Conservation (phyloP, 345 rosid genomes). For the Arabis hirsuta region DNA sequence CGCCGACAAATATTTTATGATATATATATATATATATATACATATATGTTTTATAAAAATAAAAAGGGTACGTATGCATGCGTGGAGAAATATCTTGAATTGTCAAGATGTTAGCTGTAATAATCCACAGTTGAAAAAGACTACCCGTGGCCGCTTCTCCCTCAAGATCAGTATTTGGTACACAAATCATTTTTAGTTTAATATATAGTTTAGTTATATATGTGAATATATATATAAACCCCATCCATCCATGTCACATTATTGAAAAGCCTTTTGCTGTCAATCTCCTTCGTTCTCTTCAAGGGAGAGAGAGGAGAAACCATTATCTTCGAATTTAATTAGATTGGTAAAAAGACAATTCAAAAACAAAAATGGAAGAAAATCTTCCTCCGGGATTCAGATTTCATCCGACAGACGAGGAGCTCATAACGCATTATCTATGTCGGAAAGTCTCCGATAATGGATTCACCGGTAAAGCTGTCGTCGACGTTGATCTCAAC, state of each 20-base stretch:
- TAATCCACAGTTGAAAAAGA: constrained; percentile 50
- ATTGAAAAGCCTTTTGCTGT: constrained; percentile 37
- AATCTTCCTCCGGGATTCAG: constrained; percentile 97
- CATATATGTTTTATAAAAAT: constrained; percentile 8
- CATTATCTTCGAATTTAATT: background rate
- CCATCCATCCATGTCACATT: constrained; percentile 40
- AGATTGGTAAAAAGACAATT: constrained; percentile 8
- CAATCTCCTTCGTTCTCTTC: constrained; percentile 26
- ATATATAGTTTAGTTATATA: constrained; percentile 34
- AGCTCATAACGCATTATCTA: constrained; percentile 85
- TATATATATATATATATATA: background rate
- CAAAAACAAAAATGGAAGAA: constrained; percentile 58
- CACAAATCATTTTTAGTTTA: constrained; percentile 29
- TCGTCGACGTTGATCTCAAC: constrained; percentile 95
- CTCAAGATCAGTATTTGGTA: constrained; percentile 50
- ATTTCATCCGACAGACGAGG: constrained; percentile 97
- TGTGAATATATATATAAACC: constrained; percentile 34
- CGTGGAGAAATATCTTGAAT: constrained; percentile 37
- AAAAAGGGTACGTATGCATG: constrained; percentile 25
- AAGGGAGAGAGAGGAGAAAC: constrained; percentile 16
- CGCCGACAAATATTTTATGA: constrained; percentile 47
- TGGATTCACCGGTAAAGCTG: constrained; percentile 73
- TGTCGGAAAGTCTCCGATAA: constrained; percentile 65
- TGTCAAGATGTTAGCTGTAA: constrained; percentile 94
- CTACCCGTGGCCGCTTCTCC: constrained; percentile 54